These are phyloP conservation scores for Sclerotinia sclerotiorum DNA, from an alignment of 2,329 filamentous ascomycete genomes.

Conservation along the genomic window DNA sequence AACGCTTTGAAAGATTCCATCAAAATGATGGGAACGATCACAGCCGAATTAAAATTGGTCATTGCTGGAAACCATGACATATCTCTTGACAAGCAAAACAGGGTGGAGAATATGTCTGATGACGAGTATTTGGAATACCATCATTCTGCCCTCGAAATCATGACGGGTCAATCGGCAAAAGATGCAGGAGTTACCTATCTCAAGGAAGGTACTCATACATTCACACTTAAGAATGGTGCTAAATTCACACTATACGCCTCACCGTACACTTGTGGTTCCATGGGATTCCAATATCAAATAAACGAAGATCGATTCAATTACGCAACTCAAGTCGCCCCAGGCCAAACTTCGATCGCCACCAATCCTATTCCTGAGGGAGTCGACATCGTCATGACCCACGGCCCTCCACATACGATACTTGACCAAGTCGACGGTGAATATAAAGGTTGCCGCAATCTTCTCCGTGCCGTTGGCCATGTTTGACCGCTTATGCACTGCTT, in stretches of 20 bases:
- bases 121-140: slow-evolving; percentile 20
- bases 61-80: slow-evolving; percentile 65
- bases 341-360: slow-evolving; percentile 21
- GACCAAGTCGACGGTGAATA: slow-evolving; percentile 35
- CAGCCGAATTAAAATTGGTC: slow-evolving; percentile 59
- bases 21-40: slow-evolving; percentile 39
- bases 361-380: slow-evolving; percentile 31
- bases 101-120: slow-evolving; percentile 24
- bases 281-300: slow-evolving; percentile 30
- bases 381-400: slow-evolving; percentile 46
- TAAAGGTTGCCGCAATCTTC: slow-evolving; percentile 50
- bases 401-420: slow-evolving; percentile 41
- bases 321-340: slow-evolving; percentile 1
- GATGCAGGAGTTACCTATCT: slow-evolving; percentile 30
- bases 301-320: slow-evolving; percentile 30
- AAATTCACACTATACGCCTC: slow-evolving; percentile 34
- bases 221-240: slow-evolving; percentile 32
- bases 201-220: slow-evolving; percentile 26
- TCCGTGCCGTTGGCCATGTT: slow-evolving; percentile 47
- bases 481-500: slow-evolving; percentile 55
- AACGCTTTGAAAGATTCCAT: slow-evolving; percentile 36
- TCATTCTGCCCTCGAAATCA: slow-evolving; percentile 18
- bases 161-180: slow-evolving; percentile 22
- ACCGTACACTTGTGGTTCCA: slow-evolving; percentile 29
- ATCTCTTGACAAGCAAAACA: background rate